These are phyloP conservation scores for Kwoniella heveanensis DNA, from an alignment of 768 basidiomycete genomes.

Conservation along the genomic window DNA sequence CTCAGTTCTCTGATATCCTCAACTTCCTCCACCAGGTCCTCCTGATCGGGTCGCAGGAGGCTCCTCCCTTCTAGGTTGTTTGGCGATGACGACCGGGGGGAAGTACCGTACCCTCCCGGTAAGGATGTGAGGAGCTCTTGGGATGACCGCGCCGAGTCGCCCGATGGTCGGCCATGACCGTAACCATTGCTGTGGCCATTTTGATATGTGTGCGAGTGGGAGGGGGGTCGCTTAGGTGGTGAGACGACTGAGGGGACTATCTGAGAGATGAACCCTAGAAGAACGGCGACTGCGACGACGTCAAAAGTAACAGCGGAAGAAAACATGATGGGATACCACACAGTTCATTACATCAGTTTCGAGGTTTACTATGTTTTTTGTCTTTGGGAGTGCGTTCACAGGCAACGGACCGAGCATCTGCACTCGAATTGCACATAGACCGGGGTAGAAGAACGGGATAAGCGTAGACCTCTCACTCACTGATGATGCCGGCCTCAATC, in stretches of 20 bases:
- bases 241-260: constrained; percentile 20
- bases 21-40: constrained; percentile 12
- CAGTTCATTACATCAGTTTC: too few relatives aligned
- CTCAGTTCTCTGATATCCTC: constrained; percentile 22
- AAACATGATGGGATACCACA: too few relatives aligned
- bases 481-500: constrained; percentile 81
- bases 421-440: too few relatives aligned
- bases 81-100: background rate
- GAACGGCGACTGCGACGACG: constrained; percentile 65
- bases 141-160: constrained; percentile 15
- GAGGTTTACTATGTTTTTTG: too few relatives aligned
- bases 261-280: constrained; percentile 81
- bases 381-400: too few relatives aligned
- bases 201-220: constrained; percentile 3
- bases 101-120: background rate
- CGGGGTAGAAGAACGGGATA: too few relatives aligned
- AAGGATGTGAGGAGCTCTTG: constrained; percentile 15
- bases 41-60: constrained; percentile 26
- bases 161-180: constrained; percentile 7
- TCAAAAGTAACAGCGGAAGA: background rate
- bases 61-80: constrained; percentile 50
- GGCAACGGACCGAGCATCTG: too few relatives aligned
- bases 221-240: constrained; percentile 2
- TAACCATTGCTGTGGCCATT: too few relatives aligned
- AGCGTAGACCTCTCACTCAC: constrained; percentile 27